Conservation (phyloP, 2,329 filamentous ascomycete species). For the Chaetomium globosum region DNA sequence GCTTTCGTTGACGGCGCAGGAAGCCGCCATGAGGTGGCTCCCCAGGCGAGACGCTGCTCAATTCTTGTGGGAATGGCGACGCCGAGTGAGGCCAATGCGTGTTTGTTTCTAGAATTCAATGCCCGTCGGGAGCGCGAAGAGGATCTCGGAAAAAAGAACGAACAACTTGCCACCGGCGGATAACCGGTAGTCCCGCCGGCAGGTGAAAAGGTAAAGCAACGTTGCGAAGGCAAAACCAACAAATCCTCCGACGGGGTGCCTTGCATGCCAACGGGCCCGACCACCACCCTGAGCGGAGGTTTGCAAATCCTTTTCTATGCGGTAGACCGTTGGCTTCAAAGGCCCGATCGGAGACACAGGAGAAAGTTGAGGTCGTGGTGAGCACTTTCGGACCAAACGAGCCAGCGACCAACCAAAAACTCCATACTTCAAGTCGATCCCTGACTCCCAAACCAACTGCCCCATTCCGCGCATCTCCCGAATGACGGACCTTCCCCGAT, state of each 20-base stretch:
- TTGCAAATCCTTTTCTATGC: conserved; percentile 21
- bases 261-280: conserved; percentile 8
- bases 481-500: conserved; percentile 5
- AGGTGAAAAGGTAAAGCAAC: conserved; percentile 13
- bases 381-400: conserved; percentile 10
- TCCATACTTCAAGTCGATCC: not conserved
- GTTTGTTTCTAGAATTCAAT: conserved; percentile 6
- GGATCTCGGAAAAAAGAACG: not conserved
- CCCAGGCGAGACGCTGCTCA: conserved; percentile 11
- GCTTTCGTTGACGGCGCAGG: not conserved
- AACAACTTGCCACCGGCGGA: conserved; percentile 8
- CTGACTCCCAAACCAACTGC: conserved; percentile 3
- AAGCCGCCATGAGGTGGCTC: conserved; percentile 4
- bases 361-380: conserved; percentile 5
- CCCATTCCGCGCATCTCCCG: conserved; percentile 21
- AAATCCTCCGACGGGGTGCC: conserved; percentile 4
- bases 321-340: not conserved
- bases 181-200: not conserved
- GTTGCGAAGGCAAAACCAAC: conserved; percentile 16
- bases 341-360: not conserved
- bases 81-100: not conserved
- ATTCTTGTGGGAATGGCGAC: not conserved
- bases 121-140: not conserved
- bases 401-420: conserved; percentile 8
- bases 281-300: conserved; percentile 14